Conservation (phyloP, 345 rosid genomes). For the Dimocarpus longan region DNA sequence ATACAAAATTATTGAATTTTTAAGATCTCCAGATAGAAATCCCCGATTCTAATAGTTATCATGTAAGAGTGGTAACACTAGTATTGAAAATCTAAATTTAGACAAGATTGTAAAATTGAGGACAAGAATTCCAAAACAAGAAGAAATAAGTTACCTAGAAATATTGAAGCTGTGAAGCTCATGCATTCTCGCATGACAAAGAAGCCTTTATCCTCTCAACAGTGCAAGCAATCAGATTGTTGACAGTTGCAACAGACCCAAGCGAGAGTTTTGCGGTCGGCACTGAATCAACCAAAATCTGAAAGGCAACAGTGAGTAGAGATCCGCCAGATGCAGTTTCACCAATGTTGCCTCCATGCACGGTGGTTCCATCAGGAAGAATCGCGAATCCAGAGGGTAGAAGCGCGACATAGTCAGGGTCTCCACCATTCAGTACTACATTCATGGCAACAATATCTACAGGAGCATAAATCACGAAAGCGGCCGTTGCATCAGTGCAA, state of each 20-base stretch:
- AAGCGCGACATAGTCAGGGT: constrained; percentile 55
- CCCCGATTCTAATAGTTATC: too few species aligned
- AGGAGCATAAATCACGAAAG: constrained; percentile 65
- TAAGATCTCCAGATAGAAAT: not conserved
- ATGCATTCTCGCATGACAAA: constrained; percentile 41
- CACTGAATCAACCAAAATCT: constrained; percentile 67
- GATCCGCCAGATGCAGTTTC: constrained; percentile 53
- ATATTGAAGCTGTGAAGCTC: constrained; percentile 3
- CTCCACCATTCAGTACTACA: constrained; percentile 49
- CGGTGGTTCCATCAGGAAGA: constrained; percentile 52
- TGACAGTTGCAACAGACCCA: constrained; percentile 81
- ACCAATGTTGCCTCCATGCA: constrained; percentile 21
- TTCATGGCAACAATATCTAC: constrained; percentile 53
- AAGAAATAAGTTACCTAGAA: constrained; percentile 6
- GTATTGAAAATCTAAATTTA: too few species aligned
- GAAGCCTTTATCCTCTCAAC: constrained; percentile 68
- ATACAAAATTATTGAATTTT: not conserved
- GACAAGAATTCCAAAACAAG: not conserved
- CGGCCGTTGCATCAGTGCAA: constrained; percentile 51
- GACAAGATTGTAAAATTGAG: too few species aligned
- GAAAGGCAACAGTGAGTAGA: constrained; percentile 74
- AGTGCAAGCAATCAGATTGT: constrained; percentile 71
- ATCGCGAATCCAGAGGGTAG: constrained; percentile 71
- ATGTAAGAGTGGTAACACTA: too few species aligned
- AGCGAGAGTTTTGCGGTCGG: constrained; percentile 61